phyloP scores from a whole-genome alignment of 345 rosid genomes.

The Pugionium cornutum region DNA sequence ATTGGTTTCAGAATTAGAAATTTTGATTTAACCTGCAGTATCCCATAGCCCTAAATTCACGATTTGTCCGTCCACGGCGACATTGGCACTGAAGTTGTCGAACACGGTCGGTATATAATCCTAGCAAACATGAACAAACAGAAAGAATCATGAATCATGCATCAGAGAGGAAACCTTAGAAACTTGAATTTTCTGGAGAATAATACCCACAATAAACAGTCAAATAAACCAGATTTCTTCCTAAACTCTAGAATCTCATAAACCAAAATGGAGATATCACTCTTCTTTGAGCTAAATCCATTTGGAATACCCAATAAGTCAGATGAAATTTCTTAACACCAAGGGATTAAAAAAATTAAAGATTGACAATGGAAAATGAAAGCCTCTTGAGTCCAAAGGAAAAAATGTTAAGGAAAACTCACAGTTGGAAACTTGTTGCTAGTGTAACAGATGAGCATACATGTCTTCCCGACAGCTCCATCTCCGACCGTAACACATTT shows the following conservation, averaged over 20 bases:
- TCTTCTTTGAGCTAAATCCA: neutral
- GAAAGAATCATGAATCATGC: slow-evolving; percentile 13
- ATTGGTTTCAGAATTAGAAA: neutral
- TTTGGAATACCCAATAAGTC: slow-evolving; percentile 10
- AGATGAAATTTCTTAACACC: slow-evolving; percentile 19
- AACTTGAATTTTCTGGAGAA: neutral
- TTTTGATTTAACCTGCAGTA: slow-evolving; percentile 73
- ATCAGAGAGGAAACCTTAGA: slow-evolving; percentile 14
- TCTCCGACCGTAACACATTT: slow-evolving; percentile 99
- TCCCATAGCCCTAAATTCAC: slow-evolving; percentile 99
- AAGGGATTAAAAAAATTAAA: slow-evolving; percentile 17
- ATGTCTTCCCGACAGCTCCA: slow-evolving; percentile 99
- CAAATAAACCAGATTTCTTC: slow-evolving; percentile 1
- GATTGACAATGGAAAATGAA: slow-evolving; percentile 9
- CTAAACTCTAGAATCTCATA: neutral
- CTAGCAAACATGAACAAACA: slow-evolving; percentile 44
- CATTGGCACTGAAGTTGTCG: slow-evolving; percentile 98
- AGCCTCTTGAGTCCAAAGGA: neutral
- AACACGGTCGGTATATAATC: slow-evolving; percentile 97
- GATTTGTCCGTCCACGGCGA: slow-evolving; percentile 85
- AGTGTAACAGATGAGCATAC: slow-evolving; percentile 98
- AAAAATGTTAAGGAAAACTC: slow-evolving; percentile 28
- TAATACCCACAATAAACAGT: neutral
- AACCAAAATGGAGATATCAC: neutral
- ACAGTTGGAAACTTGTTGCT: slow-evolving; percentile 99